These are phyloP conservation scores for Cercophora samala DNA, from an alignment of 495 filamentous ascomycete genomes.

Conservation along the genomic window DNA sequence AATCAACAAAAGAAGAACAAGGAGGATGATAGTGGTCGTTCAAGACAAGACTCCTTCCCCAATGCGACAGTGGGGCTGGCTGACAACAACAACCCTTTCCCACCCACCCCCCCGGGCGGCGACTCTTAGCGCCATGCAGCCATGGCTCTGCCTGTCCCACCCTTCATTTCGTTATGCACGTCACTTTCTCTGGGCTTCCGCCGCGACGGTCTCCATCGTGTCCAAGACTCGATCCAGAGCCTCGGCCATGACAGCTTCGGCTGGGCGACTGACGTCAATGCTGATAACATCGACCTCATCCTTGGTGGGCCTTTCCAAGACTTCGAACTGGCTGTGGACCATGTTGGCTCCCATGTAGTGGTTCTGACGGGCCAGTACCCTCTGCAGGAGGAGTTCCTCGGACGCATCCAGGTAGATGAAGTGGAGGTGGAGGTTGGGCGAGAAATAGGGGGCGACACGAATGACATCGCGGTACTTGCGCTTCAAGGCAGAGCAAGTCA, in stretches of 20 bases:
- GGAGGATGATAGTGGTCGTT: neutral
- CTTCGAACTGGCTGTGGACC: constrained; percentile 89
- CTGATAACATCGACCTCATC: constrained; percentile 82
- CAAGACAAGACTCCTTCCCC: neutral
- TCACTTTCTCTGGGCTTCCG: constrained; percentile 14
- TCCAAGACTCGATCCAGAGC: constrained; percentile 53
- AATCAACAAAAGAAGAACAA: neutral
- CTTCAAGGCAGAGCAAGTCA: constrained; percentile 95
- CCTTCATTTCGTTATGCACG: constrained; percentile 13
- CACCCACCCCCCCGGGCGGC: neutral
- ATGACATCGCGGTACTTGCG: constrained; percentile 97
- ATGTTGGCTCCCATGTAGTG: constrained; percentile 98
- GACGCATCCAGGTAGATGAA: constrained; percentile 87
- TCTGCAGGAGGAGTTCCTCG: constrained; percentile 67
- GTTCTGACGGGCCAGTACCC: constrained; percentile 68
- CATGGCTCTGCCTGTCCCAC: neutral
- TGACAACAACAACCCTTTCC: neutral
- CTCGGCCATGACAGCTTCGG: constrained; percentile 63
- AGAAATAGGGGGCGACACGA: constrained; percentile 76
- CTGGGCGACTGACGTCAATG: constrained; percentile 68
- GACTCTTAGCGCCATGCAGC: constrained; percentile 4
- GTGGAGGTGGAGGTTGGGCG: constrained; percentile 74
- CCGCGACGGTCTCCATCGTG: constrained; percentile 35
- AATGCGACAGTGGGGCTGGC: constrained; percentile 9
- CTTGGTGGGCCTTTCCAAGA: constrained; percentile 72